phyloP scores from a whole-genome alignment of 1,284 basidiomycete species.

The Heterobasidion parviporum region DNA sequence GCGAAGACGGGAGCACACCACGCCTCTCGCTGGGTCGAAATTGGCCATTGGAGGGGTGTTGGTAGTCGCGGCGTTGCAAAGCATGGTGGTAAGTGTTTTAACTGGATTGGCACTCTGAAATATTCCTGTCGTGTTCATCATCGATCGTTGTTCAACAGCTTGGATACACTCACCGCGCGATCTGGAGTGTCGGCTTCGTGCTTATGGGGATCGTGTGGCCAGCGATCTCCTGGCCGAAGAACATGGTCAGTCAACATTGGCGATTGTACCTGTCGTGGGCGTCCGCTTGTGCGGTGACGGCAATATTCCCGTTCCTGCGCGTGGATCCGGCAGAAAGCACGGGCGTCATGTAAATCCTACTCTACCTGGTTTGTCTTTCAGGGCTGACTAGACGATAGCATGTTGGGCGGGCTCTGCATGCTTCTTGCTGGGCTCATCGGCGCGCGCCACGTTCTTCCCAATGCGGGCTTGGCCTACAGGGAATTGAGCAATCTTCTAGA shows the following conservation, averaged over 20 bases:
- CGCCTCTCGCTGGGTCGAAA: conserved; percentile 5
- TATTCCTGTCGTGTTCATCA: not conserved
- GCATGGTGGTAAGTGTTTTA: conserved; percentile 60
- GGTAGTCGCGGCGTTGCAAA: conserved; percentile 41
- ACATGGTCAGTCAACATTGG: conserved; percentile 20
- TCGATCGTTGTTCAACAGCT: conserved; percentile 27
- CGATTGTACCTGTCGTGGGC: conserved; percentile 39
- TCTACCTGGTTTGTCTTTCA: not conserved
- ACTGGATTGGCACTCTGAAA: not conserved
- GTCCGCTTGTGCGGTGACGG: conserved; percentile 43
- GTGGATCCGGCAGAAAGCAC: conserved; percentile 73
- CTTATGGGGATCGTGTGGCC: conserved; percentile 69
- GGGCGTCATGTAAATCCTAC: conserved; percentile 42
- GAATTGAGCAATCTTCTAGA: conserved; percentile 14
- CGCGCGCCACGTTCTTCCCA: conserved; percentile 1
- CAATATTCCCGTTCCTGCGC: conserved; percentile 63
- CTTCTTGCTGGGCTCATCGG: conserved; percentile 14
- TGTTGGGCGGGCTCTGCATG: conserved; percentile 21
- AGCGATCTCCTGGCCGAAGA: conserved; percentile 33
- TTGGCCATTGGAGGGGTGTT: conserved; percentile 21
- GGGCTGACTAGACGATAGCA: conserved; percentile 10
- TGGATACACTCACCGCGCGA: conserved; percentile 59
- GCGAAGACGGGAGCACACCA: conserved; percentile 18
- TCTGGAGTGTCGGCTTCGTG: conserved; percentile 69
- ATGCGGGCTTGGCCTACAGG: not conserved